phyloP scores from a whole-genome alignment of 495 filamentous ascomycete species.

The Penicillium parvum region DNA sequence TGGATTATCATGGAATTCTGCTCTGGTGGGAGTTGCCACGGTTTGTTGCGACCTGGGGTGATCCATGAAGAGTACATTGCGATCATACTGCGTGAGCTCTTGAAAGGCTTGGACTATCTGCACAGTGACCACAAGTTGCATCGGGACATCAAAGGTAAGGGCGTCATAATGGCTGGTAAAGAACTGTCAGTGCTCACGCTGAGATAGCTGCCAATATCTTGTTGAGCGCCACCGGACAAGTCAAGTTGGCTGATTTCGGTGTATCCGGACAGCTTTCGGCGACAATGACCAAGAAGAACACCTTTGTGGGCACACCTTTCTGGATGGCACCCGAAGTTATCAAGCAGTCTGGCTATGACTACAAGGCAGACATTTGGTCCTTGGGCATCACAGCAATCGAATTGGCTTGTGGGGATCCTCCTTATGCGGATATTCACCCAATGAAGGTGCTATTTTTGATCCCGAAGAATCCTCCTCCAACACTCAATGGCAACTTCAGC shows the following conservation, averaged over 20 bases:
- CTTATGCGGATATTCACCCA: slow-evolving; percentile 93
- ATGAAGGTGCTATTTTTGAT: slow-evolving; percentile 99
- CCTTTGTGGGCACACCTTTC: slow-evolving; percentile 96
- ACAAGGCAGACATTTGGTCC: slow-evolving; percentile 99
- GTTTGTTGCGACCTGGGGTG: slow-evolving; percentile 86
- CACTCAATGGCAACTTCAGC: slow-evolving; percentile 79
- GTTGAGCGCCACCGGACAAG: slow-evolving; percentile 81
- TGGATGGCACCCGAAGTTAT: slow-evolving; percentile 99
- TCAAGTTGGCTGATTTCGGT: slow-evolving; percentile 96
- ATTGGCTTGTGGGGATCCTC: slow-evolving; percentile 86
- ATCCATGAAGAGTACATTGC: slow-evolving; percentile 92
- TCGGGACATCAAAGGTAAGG: slow-evolving; percentile 87
- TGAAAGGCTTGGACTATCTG: slow-evolving; percentile 87
- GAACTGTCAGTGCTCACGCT: too few relatives aligned
- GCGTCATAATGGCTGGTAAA: too few relatives aligned
- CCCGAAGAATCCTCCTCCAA: slow-evolving; percentile 86
- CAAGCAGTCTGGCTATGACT: slow-evolving; percentile 95
- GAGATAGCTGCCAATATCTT: slow-evolving; percentile 82
- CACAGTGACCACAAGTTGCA: slow-evolving; percentile 95
- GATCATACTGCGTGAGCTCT: slow-evolving; percentile 85
- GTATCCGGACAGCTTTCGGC: slow-evolving; percentile 95
- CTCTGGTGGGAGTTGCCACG: slow-evolving; percentile 86
- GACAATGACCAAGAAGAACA: slow-evolving; percentile 99
- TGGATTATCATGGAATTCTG: slow-evolving; percentile 99
- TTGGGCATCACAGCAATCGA: slow-evolving; percentile 97